Evolutionary conservation across 257 asterid genomes (phyloP), one percentile per base, ranked within the genome.

Genomic region (Haberlea rhodopensis): DNA sequence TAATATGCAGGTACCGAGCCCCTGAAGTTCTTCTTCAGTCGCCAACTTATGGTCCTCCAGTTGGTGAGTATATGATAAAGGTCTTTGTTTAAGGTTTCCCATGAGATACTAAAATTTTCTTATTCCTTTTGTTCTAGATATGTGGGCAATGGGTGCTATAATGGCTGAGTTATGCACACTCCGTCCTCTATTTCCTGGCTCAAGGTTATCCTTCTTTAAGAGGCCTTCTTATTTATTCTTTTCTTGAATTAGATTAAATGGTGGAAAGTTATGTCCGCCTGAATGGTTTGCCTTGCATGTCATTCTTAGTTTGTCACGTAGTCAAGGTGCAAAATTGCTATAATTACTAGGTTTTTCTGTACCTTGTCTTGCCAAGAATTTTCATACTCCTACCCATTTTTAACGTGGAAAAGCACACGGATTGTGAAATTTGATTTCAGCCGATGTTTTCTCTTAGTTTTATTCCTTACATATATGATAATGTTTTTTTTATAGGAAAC

Each of bases 21-120:
- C 94, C 94, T 63, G 94, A 85, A 75, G 84, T 83, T 57, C 76
- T 85, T 24, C 87, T 85, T 63, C 89, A 77, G 76, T 85, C 89
- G 18, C 83, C 82, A 57, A 34, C 63, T 22, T 82, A 85, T 61
- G 84, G 84, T 60, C 81, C 94, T 37, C 78, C 87, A 22, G 87
- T 83, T 62, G 75, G 75, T 71, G 65, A 71, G 75, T 71, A 7
- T 27, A 46, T 27, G 64, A 53, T 25, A 43, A 10, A 20, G 7
- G 29, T 10, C 15, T 8, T 64, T 3, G 3, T 52, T 16, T 32
- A 10, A 51, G 22, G 6, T n/a, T 53, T 23, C 8, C 19, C 2
- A 15, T 43, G 43, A 29, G 29, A 1, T 34, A 16, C n/a, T 71
- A 6, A 26, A 24, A 60, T 62, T 25, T 25, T 19, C 8, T 63